phyloP scores from a whole-genome alignment of 1,139 yeast genomes.

The Scheffersomyces parashehatae region DNA sequence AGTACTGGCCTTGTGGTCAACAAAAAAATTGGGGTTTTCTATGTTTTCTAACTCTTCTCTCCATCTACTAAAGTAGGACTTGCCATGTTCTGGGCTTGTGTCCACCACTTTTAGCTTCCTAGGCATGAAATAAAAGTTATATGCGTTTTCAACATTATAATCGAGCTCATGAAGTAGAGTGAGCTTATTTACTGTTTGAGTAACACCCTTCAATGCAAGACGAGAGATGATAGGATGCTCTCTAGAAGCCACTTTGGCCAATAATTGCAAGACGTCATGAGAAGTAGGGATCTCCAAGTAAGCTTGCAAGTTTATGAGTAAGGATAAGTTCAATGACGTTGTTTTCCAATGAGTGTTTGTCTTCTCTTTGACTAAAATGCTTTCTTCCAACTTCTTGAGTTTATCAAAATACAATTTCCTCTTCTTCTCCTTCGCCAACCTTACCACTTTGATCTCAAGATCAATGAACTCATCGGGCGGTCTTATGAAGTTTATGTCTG shows the following conservation, averaged over 20 bases:
- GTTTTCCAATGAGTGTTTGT: slow-evolving; percentile 69
- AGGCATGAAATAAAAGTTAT: slow-evolving; percentile 42
- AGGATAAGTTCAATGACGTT: slow-evolving; percentile 53
- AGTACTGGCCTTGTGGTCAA: slow-evolving; percentile 55
- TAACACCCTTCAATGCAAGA: slow-evolving; percentile 62
- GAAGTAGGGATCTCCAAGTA: slow-evolving; percentile 53
- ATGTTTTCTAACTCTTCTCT: slow-evolving; percentile 53
- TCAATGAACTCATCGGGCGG: slow-evolving; percentile 66
- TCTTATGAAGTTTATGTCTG: slow-evolving; percentile 50
- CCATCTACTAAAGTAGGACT: slow-evolving; percentile 47
- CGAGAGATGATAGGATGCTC: slow-evolving; percentile 75
- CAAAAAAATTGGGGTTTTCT: slow-evolving; percentile 49
- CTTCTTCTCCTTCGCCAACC: slow-evolving; percentile 59
- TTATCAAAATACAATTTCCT: slow-evolving; percentile 43
- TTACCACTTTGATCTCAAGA: slow-evolving; percentile 55
- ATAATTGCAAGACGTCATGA: slow-evolving; percentile 40
- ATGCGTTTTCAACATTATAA: slow-evolving; percentile 51
- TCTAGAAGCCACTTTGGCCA: slow-evolving; percentile 57
- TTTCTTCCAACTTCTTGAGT: slow-evolving; percentile 43
- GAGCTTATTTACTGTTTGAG: slow-evolving; percentile 55
- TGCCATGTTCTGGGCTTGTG: slow-evolving; percentile 31
- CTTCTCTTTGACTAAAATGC: slow-evolving; percentile 39
- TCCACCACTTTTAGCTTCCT: slow-evolving; percentile 42
- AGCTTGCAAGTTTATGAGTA: slow-evolving; percentile 56
- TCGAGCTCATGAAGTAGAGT: slow-evolving; percentile 53